Evolutionary conservation across 2,329 filamentous ascomycete genomes (phyloP), one percentile per base, ranked within the genome.

Genomic region (Aspergillus sclerotialis): DNA sequence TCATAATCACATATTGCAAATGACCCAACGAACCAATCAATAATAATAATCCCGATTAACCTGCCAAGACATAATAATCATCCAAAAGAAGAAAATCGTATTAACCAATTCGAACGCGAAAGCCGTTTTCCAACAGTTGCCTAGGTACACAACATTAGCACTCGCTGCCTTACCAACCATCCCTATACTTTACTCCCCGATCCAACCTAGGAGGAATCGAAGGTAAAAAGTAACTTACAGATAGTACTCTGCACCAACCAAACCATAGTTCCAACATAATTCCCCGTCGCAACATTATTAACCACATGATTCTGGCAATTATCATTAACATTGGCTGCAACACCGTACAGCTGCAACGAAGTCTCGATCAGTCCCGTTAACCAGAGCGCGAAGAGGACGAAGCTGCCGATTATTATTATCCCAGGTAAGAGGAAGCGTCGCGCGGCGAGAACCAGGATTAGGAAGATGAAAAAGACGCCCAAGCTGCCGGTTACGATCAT

Each of bases 81-180:
- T 78, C 73, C 76, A 82, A 14, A 80, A 53, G 50, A 79, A 69
- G 47, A 81, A 78, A n/a, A 80, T 69, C 1, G 68, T 67, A 25
- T 76, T 76, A 11, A 81, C 65, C 35, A 82, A 71, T 62, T 76
- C 78, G 47, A 80, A 79, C 7, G 75, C 72, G 47, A 81, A 81
- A 3, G 67, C 71, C 0, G 77, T 75, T 48, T 73, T 69, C 78
- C 78, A 82, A 51, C 72, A 75, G 50, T 75, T 70, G 53, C 71
- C 71, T 75, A 42, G n/a, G n/a, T n/a, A 15, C 35, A 12, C 5
- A 5, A 12, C 15, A n/a, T n/a, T n/a, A n/a, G n/a, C n/a, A n/a
- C n/a, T n/a, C n/a, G n/a, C n/a, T n/a, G n/a, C n/a, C n/a, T n/a
- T 9, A 11, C 37, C 15, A 15, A 19, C 17, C 11, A 34, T 18